Percentiles rank a stretch among this genome's conserved stretches.
These are phyloP conservation scores for Camillea tinctor DNA, from an alignment of 2,329 filamentous ascomycete species.

Conservation along the genomic window DNA sequence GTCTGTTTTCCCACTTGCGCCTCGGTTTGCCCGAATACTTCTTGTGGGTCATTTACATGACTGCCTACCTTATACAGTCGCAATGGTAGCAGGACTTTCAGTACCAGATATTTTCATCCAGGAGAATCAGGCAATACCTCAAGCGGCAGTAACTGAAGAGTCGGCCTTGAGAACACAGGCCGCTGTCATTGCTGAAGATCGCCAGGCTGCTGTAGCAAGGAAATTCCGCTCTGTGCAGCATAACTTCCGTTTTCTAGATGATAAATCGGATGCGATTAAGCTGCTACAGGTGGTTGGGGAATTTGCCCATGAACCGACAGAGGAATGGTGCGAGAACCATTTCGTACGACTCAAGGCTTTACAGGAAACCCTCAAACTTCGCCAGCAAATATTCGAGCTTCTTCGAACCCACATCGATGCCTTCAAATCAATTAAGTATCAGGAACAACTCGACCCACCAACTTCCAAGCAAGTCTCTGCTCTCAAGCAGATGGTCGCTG, in stretches of 20 bases:
- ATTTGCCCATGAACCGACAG: slow-evolving; percentile 71
- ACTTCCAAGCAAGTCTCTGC: slow-evolving; percentile 70
- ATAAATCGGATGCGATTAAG: slow-evolving; percentile 85
- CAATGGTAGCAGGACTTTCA: slow-evolving; percentile 83
- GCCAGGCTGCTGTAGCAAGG: slow-evolving; percentile 61
- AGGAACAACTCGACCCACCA: slow-evolving; percentile 57
- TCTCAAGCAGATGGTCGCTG: slow-evolving; percentile 86
- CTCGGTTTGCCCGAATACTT: slow-evolving; percentile 89
- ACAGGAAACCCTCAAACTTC: slow-evolving; percentile 80
- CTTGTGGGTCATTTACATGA: slow-evolving; percentile 79
- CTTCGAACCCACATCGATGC: slow-evolving; percentile 71
- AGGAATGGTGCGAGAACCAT: slow-evolving; percentile 75
- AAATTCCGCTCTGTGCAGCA: slow-evolving; percentile 70
- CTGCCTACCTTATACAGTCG: slow-evolving; percentile 82
- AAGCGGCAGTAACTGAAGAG: slow-evolving; percentile 41
- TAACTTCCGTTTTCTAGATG: slow-evolving; percentile 77
- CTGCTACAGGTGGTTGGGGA: slow-evolving; percentile 84
- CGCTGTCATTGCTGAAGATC: slow-evolving; percentile 70
- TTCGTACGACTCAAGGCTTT: slow-evolving; percentile 88
- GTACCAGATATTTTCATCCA: slow-evolving; percentile 85
- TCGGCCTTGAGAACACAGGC: slow-evolving; percentile 55
- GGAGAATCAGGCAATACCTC: slow-evolving; percentile 72
- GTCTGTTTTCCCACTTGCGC: slow-evolving; percentile 85
- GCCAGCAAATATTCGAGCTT: slow-evolving; percentile 78
- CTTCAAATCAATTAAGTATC: slow-evolving; percentile 56